phyloP scores from a whole-genome alignment of 2,329 filamentous ascomycete genomes.

The Ceratocystis eucalypticola region DNA sequence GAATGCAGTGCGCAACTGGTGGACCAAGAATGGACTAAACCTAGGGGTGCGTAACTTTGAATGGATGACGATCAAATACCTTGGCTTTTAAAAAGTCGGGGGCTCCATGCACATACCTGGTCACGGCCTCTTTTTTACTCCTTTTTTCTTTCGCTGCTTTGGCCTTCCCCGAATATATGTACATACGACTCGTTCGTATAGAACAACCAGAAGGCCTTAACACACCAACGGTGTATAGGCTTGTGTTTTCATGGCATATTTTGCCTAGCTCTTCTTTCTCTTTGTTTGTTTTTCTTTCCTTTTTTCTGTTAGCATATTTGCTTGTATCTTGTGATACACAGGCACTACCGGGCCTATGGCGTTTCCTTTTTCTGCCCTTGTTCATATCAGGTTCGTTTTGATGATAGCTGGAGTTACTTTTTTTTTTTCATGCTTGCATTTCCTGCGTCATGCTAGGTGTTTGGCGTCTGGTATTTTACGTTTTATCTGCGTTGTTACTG shows the following conservation, averaged over 20 bases:
- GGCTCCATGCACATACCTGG: neutral
- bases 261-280: neutral
- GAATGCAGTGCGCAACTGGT: constrained; percentile 67
- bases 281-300: neutral
- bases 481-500: neutral
- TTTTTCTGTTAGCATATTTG: neutral
- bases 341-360: neutral
- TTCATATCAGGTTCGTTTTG: constrained; percentile 4
- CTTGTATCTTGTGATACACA: neutral
- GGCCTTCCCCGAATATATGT: neutral
- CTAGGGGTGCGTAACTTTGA: constrained; percentile 70
- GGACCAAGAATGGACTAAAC: constrained; percentile 72
- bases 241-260: neutral
- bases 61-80: constrained; percentile 71
- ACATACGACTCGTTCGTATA: neutral
- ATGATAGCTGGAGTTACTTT: neutral
- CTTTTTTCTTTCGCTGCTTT: neutral
- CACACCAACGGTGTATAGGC: neutral
- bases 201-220: neutral
- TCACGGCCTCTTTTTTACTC: neutral
- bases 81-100: constrained; percentile 31
- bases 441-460: neutral
- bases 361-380: neutral
- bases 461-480: neutral
- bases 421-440: neutral